Base-by-base conservation (phyloP, 202 grass and related monocot species). In the Dendrocalamus latiflorus region DNA sequence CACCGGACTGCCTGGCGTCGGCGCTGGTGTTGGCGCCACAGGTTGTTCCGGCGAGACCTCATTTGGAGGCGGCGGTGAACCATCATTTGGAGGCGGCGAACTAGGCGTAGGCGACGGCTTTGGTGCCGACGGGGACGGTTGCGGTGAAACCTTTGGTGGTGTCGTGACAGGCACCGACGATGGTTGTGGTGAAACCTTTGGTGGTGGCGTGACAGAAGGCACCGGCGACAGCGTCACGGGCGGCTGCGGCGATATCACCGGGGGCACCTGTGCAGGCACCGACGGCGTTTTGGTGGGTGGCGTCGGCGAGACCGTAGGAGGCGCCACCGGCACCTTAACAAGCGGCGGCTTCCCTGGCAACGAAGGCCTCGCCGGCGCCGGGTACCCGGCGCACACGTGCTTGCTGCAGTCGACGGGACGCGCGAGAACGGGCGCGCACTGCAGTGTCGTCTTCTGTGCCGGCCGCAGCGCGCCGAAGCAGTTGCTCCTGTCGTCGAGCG, bases 401-500 rank as follows among this genome's bases (percentile, higher is more conserved):
- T 79, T 90, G 79, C 83, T 87, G 24, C 91, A 94, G 39, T 97
- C 87, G 6, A 92, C 70, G 2, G 79, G 87, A 1, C 82, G 76
- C 1, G 83, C 91, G 1, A 94, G 87, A n/a, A 94, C 76, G 1
- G 83, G 85, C 0, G 74, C 79, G 20, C 91, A 93, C 51, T 70
- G 86, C 67, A 86, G 81, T 49, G 81, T 12, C 14, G 89, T 86
- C 87, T 93, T 97, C 25, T 93, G 89, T 1, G n/a, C 22, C 0
- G 91, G 94, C 0, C 94, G 84, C n/a, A 79, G 11, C 8, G 71
- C 6, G 37, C 84, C 91, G 18, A 92, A 78, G 82, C 94, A 91
- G 53, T 97, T 97, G 71, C 60, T 67, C 26, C 15, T 75, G 66
- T 97, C 94, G 65, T 94, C 86, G 17, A 94, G 87, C 76, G 36